Base-by-base conservation (phyloP, 371 early-diverging fungal species). In the Lichtheimia hyalospora region DNA sequence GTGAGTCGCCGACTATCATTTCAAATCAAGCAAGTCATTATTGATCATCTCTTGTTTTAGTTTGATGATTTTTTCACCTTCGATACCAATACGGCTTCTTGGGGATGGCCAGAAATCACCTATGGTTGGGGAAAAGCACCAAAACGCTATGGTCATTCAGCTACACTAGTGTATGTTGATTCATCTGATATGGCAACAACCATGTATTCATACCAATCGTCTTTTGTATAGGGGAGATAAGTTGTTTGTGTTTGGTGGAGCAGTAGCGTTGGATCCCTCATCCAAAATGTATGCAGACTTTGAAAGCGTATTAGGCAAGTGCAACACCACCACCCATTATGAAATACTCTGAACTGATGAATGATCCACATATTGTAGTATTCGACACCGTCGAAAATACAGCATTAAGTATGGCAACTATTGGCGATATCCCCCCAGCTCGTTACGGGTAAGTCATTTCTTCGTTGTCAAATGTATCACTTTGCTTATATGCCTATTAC, bases 401-500 rank as follows among this genome's bases (percentile, higher is more conserved):
- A 25, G 52, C 61, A 7, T 24, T 66, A 20, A 66, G 66, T 43
- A 66, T 66, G 66, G 61, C 61, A 1, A 66, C 66, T 0, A 61
- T 66, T 48, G 61, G 61, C 43, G 61, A 66, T 49, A 54, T 61
- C 16, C 66, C 66, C n/a, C 61, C 60, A 14, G 13, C 54, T 27
- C 20, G 54, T 18, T 18, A 40, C 16, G 13, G 20, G 60, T 60
- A 60, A 53, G 48, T 24, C 27, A 13, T 48, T 18, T 8, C 15
- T 7, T 48, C 10, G 13, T 5, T 39, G 52, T 51, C 52, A 20
- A 24, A 21, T 5, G 15, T 12, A 25, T 15, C 15, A 27, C 8
- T 21, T 48, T 42, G 46, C 46, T 46, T 7, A n/a, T 46, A 46
- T 46, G 8, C 46, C 2, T 34, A 34, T 8, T 34, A 8, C 8